Evolutionary conservation across 2,329 filamentous ascomycete genomes (phyloP).

Genomic region (Stemphylium lycopersici): DNA sequence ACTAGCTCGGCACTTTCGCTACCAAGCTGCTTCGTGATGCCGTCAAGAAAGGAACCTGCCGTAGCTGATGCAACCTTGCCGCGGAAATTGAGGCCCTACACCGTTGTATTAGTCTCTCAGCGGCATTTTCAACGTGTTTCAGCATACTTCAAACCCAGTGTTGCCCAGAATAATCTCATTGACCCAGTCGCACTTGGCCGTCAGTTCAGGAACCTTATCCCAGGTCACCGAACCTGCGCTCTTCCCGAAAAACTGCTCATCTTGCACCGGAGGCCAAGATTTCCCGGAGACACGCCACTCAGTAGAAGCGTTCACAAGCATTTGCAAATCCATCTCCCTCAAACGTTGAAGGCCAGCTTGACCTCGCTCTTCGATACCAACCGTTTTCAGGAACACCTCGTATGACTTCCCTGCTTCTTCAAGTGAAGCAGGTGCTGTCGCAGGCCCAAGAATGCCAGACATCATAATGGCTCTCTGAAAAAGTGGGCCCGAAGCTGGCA

Average conservation of each 20-base stretch:
- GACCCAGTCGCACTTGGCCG: slow-evolving; percentile 48
- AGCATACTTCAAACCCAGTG: slow-evolving; percentile 52
- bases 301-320: slow-evolving; percentile 20
- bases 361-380: slow-evolving; percentile 21
- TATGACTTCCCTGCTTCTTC: slow-evolving; percentile 16
- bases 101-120: neutral
- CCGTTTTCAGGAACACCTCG: slow-evolving; percentile 27
- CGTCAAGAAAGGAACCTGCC: slow-evolving; percentile 30
- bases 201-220: slow-evolving; percentile 22
- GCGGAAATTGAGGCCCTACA: slow-evolving; percentile 4
- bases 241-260: slow-evolving; percentile 23
- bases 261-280: slow-evolving; percentile 19
- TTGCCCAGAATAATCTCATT: slow-evolving; percentile 54
- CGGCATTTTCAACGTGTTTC: neutral
- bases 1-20: slow-evolving; percentile 12
- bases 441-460: slow-evolving; percentile 27
- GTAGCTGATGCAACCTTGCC: slow-evolving; percentile 7
- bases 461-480: slow-evolving; percentile 31
- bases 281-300: slow-evolving; percentile 2
- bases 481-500: slow-evolving; percentile 18
- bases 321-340: slow-evolving; percentile 11
- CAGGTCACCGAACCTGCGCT: slow-evolving; percentile 20
- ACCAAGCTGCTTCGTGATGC: slow-evolving; percentile 23
- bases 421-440: slow-evolving; percentile 11
- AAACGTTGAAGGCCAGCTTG: slow-evolving; percentile 14